These are phyloP conservation scores for Dipodascopsis uninucleata DNA, from an alignment of 805 yeast genomes.

Conservation along the genomic window DNA sequence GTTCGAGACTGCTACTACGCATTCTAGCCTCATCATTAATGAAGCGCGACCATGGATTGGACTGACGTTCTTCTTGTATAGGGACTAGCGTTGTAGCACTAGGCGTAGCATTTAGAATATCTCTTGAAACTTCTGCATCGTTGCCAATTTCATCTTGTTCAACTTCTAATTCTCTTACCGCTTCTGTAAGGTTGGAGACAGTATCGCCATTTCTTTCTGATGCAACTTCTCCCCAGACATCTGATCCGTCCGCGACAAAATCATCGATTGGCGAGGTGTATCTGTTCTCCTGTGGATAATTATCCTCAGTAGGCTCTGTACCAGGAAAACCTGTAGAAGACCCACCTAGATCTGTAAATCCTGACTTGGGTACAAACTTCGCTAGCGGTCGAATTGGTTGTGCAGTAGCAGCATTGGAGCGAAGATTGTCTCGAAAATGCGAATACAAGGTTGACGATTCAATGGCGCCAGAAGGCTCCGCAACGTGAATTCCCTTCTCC, in stretches of 20 bases:
- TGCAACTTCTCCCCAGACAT: slow-evolving; percentile 19
- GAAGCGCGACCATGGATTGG: slow-evolving; percentile 12
- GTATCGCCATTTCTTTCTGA: slow-evolving; percentile 7
- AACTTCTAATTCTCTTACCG: slow-evolving; percentile 10
- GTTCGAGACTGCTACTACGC: slow-evolving; percentile 11
- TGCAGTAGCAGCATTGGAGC: too few species aligned
- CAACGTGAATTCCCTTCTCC: too few species aligned
- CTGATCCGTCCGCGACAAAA: background rate
- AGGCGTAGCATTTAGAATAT: slow-evolving; percentile 1
- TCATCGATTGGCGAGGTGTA: slow-evolving; percentile 2
- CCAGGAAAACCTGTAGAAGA: too few species aligned
- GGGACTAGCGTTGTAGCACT: slow-evolving; percentile 3
- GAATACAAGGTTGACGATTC: too few species aligned
- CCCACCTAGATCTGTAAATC: too few species aligned
- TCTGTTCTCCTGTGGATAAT: too few species aligned
- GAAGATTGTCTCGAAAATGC: too few species aligned
- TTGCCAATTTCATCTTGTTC: slow-evolving; percentile 11
- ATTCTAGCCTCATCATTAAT: slow-evolving; percentile 5
- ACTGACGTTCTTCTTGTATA: background rate
- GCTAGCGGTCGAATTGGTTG: too few species aligned
- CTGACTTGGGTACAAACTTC: too few species aligned
- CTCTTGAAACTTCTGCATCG: slow-evolving; percentile 10
- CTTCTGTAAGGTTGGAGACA: slow-evolving; percentile 4
- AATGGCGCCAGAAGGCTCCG: too few species aligned
- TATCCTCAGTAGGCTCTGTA: too few species aligned